These are phyloP conservation scores for Vigna mungo DNA, from an alignment of 306 rosid species.

Conservation along the genomic window DNA sequence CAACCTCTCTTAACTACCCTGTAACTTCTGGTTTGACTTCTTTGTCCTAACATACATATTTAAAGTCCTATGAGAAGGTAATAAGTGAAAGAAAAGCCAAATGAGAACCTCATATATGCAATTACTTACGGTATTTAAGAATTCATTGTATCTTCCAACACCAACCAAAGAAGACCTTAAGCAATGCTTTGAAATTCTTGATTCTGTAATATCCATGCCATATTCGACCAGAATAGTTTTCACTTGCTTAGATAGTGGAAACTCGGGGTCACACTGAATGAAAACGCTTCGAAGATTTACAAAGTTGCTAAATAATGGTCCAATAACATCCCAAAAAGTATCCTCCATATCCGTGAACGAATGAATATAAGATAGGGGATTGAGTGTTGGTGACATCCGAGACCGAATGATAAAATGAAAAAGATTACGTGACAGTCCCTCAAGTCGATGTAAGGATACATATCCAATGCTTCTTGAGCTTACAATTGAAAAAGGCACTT, in stretches of 20 bases:
- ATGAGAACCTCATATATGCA: not conserved
- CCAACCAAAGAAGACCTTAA: slow-evolving; percentile 4
- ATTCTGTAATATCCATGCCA: not conserved
- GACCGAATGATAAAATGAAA: too few species aligned
- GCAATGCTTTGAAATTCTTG: not conserved
- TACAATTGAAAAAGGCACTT: too few species aligned
- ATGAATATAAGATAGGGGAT: not conserved
- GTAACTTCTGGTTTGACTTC: too few species aligned
- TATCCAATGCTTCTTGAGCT: too few species aligned
- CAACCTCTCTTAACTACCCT: too few species aligned
- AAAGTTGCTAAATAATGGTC: not conserved
- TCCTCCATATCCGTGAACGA: not conserved
- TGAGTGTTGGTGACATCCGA: not conserved
- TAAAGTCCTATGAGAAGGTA: too few species aligned
- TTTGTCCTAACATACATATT: too few species aligned
- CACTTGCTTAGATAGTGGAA: not conserved
- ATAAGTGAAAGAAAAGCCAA: too few species aligned
- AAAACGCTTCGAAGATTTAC: not conserved
- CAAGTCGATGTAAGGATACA: too few species aligned
- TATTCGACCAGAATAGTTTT: not conserved
- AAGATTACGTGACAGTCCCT: too few species aligned
- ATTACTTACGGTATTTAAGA: not conserved
- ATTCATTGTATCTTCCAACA: not conserved
- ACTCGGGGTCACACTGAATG: not conserved
- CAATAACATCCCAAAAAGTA: not conserved